These are phyloP conservation scores for Byssothecium circinans DNA, from an alignment of 2,329 filamentous ascomycete genomes.

Conservation along the genomic window DNA sequence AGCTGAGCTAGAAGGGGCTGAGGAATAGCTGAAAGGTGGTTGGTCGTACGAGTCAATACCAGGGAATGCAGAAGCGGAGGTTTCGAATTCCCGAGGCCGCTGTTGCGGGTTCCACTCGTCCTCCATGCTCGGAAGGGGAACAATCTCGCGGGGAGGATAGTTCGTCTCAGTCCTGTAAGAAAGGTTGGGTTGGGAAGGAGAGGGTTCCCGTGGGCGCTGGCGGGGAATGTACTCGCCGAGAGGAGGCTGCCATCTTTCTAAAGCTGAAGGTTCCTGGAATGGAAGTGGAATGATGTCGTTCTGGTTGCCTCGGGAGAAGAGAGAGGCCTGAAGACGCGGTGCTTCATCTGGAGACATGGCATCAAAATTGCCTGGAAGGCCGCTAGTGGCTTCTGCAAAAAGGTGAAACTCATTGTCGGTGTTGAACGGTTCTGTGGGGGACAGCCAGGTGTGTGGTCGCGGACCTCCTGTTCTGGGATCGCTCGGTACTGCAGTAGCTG, in stretches of 20 bases:
- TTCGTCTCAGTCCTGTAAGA: not conserved
- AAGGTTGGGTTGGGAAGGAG: slow-evolving; percentile 1
- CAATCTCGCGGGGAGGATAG: not conserved
- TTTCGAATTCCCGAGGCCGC: not conserved
- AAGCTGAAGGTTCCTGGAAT: slow-evolving; percentile 19
- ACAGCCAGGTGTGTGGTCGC: slow-evolving; percentile 39
- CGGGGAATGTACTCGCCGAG: slow-evolving; percentile 20
- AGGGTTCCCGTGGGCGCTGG: not conserved
- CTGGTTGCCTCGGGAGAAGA: slow-evolving; percentile 33
- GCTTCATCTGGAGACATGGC: slow-evolving; percentile 33
- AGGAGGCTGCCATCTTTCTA: slow-evolving; percentile 32
- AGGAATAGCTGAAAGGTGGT: not conserved
- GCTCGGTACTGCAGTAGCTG: slow-evolving; percentile 17
- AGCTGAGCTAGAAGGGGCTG: slow-evolving; percentile 16
- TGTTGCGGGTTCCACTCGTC: slow-evolving; percentile 4
- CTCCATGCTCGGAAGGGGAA: not conserved
- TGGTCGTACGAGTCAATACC: slow-evolving; percentile 1
- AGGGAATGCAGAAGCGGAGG: slow-evolving; percentile 4
- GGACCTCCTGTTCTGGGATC: slow-evolving; percentile 21
- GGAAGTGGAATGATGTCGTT: slow-evolving; percentile 31
- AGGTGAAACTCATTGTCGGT: slow-evolving; percentile 42
- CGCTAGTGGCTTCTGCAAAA: slow-evolving; percentile 44
- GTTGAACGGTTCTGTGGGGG: slow-evolving; percentile 39
- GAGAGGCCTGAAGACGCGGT: slow-evolving; percentile 36
- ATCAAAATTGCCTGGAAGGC: slow-evolving; percentile 35